A percentile compares a stretch with the other conserved stretches of the same genome.
phyloP scores from a whole-genome alignment of 2,329 filamentous ascomycete species.

The Colletotrichum cereale region DNA sequence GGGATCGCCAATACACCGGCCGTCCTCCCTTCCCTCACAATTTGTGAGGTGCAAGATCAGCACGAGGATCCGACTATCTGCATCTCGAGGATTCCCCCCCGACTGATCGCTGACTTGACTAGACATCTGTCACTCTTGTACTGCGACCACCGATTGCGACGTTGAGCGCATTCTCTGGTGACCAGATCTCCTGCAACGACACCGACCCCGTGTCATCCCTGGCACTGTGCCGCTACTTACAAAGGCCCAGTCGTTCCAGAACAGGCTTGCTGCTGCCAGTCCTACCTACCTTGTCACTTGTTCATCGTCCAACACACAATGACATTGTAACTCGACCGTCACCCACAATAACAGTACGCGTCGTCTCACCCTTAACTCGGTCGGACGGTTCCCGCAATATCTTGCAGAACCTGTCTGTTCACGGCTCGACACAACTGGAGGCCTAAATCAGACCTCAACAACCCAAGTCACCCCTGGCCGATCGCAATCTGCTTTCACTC shows the following conservation, averaged over 20 bases:
- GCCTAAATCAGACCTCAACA: constrained; percentile 8
- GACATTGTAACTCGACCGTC: constrained; percentile 34
- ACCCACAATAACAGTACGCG: constrained; percentile 28
- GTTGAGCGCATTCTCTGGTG: constrained; percentile 26
- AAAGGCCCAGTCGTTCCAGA: constrained; percentile 24
- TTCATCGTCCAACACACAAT: constrained; percentile 25
- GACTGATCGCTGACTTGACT: constrained; percentile 3
- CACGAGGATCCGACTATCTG: constrained; percentile 22
- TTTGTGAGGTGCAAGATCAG: constrained; percentile 16
- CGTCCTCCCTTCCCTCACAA: constrained; percentile 6
- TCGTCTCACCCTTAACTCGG: constrained; percentile 18
- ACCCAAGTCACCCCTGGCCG: constrained; percentile 12
- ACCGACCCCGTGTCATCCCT: constrained; percentile 24
- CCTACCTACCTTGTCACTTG: constrained; percentile 25
- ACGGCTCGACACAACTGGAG: background rate
- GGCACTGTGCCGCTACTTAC: constrained; percentile 39
- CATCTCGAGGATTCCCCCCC: constrained; percentile 12
- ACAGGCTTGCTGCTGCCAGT: constrained; percentile 30
- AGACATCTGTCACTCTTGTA: background rate
- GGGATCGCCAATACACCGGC: constrained; percentile 31
- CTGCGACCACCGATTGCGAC: constrained; percentile 1
- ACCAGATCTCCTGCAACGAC: background rate
- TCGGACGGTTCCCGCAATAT: constrained; percentile 23
- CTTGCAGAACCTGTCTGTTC: background rate
- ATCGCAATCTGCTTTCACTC: constrained; percentile 19